phyloP scores from a whole-genome alignment of 805 yeast species.

The Saccharomyces eubayanus region DNA sequence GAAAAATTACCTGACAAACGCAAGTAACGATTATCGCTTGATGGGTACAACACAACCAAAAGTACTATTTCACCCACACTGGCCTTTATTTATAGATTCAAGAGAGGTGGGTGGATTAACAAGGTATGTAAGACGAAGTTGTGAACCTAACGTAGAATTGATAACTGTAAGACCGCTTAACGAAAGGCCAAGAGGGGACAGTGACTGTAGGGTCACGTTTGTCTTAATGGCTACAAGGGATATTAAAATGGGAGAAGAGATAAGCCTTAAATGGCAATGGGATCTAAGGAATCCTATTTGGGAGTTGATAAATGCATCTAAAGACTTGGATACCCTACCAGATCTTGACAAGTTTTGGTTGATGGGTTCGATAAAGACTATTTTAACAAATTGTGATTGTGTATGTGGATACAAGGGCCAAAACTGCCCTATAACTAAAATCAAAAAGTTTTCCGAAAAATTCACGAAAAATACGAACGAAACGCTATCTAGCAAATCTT shows the following conservation, averaged over 20 bases:
- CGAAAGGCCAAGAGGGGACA: slow-evolving; percentile 2
- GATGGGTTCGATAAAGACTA: slow-evolving; percentile 53
- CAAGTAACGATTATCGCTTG: slow-evolving; percentile 65
- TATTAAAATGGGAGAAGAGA: slow-evolving; percentile 58
- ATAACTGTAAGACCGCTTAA: slow-evolving; percentile 35
- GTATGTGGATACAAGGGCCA: slow-evolving; percentile 35
- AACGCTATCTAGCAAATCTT: neutral
- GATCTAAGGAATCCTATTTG: slow-evolving; percentile 68
- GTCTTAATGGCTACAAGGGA: slow-evolving; percentile 48
- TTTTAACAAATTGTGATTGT: slow-evolving; percentile 58
- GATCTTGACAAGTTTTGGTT: slow-evolving; percentile 47
- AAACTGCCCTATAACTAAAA: slow-evolving; percentile 54
- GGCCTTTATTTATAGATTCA: slow-evolving; percentile 69
- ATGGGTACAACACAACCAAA: slow-evolving; percentile 64
- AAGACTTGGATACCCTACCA: slow-evolving; percentile 45
- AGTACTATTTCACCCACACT: slow-evolving; percentile 46
- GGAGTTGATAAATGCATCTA: slow-evolving; percentile 39
- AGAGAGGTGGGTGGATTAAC: slow-evolving; percentile 75
- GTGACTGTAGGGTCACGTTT: slow-evolving; percentile 41
- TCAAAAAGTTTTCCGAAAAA: slow-evolving; percentile 55
- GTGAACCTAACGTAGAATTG: slow-evolving; percentile 68
- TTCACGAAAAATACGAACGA: slow-evolving; percentile 10
- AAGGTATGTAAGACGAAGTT: slow-evolving; percentile 65
- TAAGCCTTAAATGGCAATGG: slow-evolving; percentile 86
- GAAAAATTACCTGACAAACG: slow-evolving; percentile 52